Evolutionary conservation across 78 protist genomes (phyloP).

Genomic region (Bodo saltans): DNA sequence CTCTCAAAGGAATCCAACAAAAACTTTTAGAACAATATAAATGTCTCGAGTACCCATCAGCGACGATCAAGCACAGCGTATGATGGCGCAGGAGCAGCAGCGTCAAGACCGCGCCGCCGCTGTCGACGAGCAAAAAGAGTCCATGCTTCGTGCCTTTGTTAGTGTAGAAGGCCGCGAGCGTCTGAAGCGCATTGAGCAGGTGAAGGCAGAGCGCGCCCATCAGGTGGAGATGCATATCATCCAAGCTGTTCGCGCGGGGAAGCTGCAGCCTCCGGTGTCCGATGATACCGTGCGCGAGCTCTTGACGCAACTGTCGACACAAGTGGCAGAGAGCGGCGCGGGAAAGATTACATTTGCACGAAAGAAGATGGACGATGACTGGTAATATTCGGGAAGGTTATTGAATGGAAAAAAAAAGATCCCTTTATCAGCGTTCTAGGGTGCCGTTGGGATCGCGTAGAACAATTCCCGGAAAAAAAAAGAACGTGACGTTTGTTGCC

Average conservation of each 20-base stretch:
- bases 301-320: not conserved
- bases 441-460: no score
- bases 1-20: no score
- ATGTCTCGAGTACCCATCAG: not conserved
- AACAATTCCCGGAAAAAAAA: no score
- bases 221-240: not conserved
- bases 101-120: not conserved
- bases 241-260: slow-evolving; percentile 7
- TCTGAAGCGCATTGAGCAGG: slow-evolving; percentile 16
- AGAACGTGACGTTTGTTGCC: no score
- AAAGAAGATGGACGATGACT: slow-evolving; percentile 6
- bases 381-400: no score
- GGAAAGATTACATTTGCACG: slow-evolving; percentile 9
- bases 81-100: slow-evolving; percentile 15
- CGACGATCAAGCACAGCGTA: not conserved
- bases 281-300: not conserved
- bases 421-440: no score
- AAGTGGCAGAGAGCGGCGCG: not conserved
- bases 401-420: no score
- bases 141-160: slow-evolving; percentile 11
- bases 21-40: no score
- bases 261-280: slow-evolving; percentile 11
- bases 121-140: not conserved
- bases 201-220: slow-evolving; percentile 22
- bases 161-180: slow-evolving; percentile 10